Percentiles rank a stretch among this genome's conserved stretches.
Evolutionary conservation across 306 rosid species (phyloP).

Genomic region (Castanea crenata): DNA sequence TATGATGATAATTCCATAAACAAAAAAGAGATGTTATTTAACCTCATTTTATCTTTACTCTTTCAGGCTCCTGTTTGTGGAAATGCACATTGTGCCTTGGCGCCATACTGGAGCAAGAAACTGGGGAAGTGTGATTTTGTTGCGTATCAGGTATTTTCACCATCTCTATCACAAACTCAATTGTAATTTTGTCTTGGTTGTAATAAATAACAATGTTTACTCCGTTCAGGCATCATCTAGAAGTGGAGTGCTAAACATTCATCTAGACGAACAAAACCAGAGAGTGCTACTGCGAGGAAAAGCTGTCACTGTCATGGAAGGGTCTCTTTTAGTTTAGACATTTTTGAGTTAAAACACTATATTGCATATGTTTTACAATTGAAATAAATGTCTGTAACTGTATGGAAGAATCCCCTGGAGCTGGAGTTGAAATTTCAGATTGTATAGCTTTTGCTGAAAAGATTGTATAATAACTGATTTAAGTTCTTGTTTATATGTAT

Average conservation of each 20-base stretch:
- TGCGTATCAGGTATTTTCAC: constrained; percentile 53
- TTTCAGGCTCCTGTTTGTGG: constrained; percentile 67
- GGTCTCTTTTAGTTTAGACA: constrained; percentile 45
- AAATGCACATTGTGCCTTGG: constrained; percentile 67
- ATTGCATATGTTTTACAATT: not conserved
- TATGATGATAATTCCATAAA: not conserved
- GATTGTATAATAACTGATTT: too few species aligned
- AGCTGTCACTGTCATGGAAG: constrained; percentile 73
- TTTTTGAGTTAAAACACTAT: not conserved
- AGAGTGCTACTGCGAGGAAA: constrained; percentile 68
- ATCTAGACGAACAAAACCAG: constrained; percentile 54
- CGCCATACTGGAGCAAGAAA: constrained; percentile 63
- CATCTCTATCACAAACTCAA: not conserved
- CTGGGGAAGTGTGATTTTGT: constrained; percentile 61
- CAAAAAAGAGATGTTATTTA: too few species aligned
- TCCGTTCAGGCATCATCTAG: constrained; percentile 64
- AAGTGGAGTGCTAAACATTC: constrained; percentile 61
- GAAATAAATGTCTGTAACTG: not conserved
- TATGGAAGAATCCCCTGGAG: constrained; percentile 16
- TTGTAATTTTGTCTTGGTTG: constrained; percentile 2
- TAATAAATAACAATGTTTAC: not conserved
- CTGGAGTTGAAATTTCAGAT: not conserved
- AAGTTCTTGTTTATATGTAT: too few species aligned
- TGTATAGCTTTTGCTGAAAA: too few species aligned
- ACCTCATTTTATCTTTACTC: not conserved